phyloP scores from a whole-genome alignment of 805 yeast species.

The Cyberlindnera veronae region DNA sequence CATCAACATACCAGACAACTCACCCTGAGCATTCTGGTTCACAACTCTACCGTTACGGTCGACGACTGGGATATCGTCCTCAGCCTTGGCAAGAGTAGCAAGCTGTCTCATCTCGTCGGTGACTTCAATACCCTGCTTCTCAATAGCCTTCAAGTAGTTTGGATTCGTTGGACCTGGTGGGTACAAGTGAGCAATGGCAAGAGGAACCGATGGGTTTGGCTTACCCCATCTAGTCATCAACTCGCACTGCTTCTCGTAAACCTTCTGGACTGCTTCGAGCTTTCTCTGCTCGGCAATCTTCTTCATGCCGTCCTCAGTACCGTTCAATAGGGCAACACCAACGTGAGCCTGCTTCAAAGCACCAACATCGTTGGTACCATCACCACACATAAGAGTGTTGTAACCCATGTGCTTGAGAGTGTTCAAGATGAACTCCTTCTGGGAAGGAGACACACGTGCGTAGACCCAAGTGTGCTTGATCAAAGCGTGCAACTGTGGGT shows the following conservation, averaged over 20 bases:
- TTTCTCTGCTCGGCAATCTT: conserved; percentile 80
- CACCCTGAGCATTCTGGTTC: conserved; percentile 36
- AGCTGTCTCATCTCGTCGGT: conserved; percentile 67
- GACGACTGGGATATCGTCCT: conserved; percentile 31
- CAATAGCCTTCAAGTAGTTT: conserved; percentile 79
- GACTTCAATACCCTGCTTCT: conserved; percentile 74
- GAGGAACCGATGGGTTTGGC: conserved; percentile 81
- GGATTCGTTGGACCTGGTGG: conserved; percentile 96
- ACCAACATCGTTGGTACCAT: conserved; percentile 99
- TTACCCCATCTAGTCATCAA: conserved; percentile 78
- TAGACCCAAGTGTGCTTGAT: conserved; percentile 93
- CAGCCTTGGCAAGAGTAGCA: conserved; percentile 47
- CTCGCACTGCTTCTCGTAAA: conserved; percentile 82
- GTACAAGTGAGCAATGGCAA: conserved; percentile 85
- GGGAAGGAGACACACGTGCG: conserved; percentile 95
- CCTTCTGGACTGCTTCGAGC: conserved; percentile 55
- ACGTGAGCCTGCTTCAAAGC: conserved; percentile 98
- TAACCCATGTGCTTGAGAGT: conserved; percentile 85
- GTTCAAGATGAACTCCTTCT: conserved; percentile 86
- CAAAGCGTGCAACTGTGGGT: conserved; percentile 65
- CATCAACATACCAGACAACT: conserved; percentile 63
- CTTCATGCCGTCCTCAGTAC: conserved; percentile 91
- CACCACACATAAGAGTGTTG: conserved; percentile 98
- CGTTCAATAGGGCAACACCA: conserved; percentile 96
- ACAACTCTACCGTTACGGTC: conserved; percentile 29